Base-by-base conservation (phyloP, 2,329 filamentous ascomycete species). In the Talaromyces sp. region DNA sequence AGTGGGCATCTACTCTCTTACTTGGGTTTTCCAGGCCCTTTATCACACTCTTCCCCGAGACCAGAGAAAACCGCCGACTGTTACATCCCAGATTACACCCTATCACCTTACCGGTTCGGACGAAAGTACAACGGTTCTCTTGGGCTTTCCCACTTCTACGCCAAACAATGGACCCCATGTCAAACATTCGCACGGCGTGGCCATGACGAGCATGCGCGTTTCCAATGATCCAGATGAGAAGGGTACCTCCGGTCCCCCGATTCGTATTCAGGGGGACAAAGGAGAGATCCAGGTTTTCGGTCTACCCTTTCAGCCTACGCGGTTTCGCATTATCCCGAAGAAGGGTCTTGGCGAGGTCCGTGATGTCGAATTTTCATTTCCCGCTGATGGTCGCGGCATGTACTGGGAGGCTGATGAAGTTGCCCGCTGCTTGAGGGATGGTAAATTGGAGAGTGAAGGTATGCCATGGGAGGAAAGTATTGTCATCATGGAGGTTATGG, bases 21-120 rank as follows among this genome's bases (percentile, higher is more conserved):
- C 90, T 29, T 96, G 91, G 91, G 82, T 94, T 45, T 95, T 93
- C 81, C 90, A 96, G 75, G 88, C 87, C 40, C 81, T 96, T 24
- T 96, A 96, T 75, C 89, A 91, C 71, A 84, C 88, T 3, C 88
- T 92, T 66, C 81, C 86, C 2, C 80, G 70, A 27, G 70, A 76
- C 9, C 71, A 82, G 49, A 88, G 90, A 62, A 82, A 90, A 70
- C 67, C 82, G 1, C 91, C 91, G 4, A 70, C 68, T 7, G 80
- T 77, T 40, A 86, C 94, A 3, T 75, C 85, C 1, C 84, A 88
- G 47, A 84, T 91, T 64, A 85, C 84, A 67, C 88, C 88, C 68
- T 90, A 90, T 72, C 70, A 76, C n/a, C 78, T 78, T 55, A 90
- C 88, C 1, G 89, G 89, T 14, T 86, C 84, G 20, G 90, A 96